These are phyloP conservation scores for Arabidopsis lyrata DNA, from an alignment of 441 rosid genomes.

Conservation along the genomic window DNA sequence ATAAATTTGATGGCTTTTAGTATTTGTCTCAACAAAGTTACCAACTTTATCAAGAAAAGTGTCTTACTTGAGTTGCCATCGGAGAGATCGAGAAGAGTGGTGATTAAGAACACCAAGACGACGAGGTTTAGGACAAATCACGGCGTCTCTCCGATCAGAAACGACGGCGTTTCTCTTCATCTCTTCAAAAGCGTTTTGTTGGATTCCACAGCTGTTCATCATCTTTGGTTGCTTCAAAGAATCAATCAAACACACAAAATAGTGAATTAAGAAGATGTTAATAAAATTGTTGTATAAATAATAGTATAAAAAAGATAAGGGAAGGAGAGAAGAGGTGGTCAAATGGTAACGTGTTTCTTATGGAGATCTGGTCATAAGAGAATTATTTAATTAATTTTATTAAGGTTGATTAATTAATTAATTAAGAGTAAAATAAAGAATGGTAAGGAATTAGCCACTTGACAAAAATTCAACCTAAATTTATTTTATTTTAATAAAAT, in stretches of 20 bases:
- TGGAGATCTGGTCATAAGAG: conserved; percentile 42
- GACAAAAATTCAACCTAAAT: conserved; percentile 3
- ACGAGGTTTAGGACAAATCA: conserved; percentile 86
- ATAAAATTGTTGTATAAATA: conserved; percentile 9
- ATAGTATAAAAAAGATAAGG: conserved; percentile 15
- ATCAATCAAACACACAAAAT: not conserved
- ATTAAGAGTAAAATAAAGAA: not conserved
- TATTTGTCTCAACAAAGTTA: not conserved
- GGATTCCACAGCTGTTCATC: conserved; percentile 77
- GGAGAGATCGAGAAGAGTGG: conserved; percentile 61
- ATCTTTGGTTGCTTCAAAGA: conserved; percentile 35
- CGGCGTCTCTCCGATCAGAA: conserved; percentile 54
- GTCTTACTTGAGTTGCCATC: conserved; percentile 70
- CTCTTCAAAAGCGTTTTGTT: conserved; percentile 62
- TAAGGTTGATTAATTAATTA: not conserved
- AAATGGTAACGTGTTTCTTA: conserved; percentile 47
- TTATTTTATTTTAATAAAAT: not conserved
- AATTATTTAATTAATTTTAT: not conserved
- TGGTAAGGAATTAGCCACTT: conserved; percentile 15
- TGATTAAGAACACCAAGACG: conserved; percentile 57
- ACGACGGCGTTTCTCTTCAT: conserved; percentile 47
- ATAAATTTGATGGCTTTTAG: not conserved
- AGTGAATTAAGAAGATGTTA: not conserved
- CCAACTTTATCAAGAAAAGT: not conserved
- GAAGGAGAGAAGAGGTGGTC: conserved; percentile 43